These are phyloP conservation scores for Yamadazyma sp. DNA, from an alignment of 805 yeast genomes.

Conservation along the genomic window DNA sequence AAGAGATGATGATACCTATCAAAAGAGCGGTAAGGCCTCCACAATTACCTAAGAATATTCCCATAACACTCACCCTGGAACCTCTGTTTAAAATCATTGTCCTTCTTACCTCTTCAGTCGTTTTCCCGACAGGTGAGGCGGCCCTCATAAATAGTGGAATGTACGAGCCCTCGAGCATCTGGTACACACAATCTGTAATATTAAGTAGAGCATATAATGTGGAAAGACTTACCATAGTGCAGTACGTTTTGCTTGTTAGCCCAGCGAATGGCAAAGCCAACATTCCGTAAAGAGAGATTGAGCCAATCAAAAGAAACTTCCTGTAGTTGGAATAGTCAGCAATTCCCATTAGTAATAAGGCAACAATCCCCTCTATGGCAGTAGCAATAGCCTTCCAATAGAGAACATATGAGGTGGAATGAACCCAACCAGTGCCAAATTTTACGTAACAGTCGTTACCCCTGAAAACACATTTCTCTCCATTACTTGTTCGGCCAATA, in stretches of 20 bases:
- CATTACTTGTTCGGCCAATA: slow-evolving; percentile 27
- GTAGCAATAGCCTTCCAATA: slow-evolving; percentile 39
- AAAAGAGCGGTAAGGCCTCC: slow-evolving; percentile 40
- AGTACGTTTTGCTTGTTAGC: slow-evolving; percentile 20
- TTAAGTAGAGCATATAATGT: slow-evolving; percentile 32
- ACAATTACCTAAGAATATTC: slow-evolving; percentile 32
- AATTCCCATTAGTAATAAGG: slow-evolving; percentile 37
- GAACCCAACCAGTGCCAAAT: slow-evolving; percentile 34
- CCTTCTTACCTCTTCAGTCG: slow-evolving; percentile 25
- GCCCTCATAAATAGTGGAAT: slow-evolving; percentile 43
- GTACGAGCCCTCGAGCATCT: slow-evolving; percentile 40
- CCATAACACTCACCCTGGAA: slow-evolving; percentile 37
- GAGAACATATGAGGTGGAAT: slow-evolving; percentile 35
- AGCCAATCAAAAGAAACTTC: slow-evolving; percentile 31
- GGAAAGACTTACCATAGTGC: slow-evolving; percentile 24
- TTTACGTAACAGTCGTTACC: slow-evolving; percentile 41
- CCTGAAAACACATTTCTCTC: slow-evolving; percentile 21
- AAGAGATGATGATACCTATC: slow-evolving; percentile 38
- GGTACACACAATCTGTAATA: slow-evolving; percentile 30
- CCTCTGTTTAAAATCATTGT: slow-evolving; percentile 29
- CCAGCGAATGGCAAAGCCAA: slow-evolving; percentile 39
- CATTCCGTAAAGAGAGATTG: slow-evolving; percentile 31
- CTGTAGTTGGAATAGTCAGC: slow-evolving; percentile 41
- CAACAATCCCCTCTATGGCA: slow-evolving; percentile 36
- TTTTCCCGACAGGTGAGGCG: slow-evolving; percentile 15